Evolutionary conservation across 805 yeast genomes (phyloP), one percentile per base, ranked within the genome.

Genomic region (Nakazawaea ishiwadae): DNA sequence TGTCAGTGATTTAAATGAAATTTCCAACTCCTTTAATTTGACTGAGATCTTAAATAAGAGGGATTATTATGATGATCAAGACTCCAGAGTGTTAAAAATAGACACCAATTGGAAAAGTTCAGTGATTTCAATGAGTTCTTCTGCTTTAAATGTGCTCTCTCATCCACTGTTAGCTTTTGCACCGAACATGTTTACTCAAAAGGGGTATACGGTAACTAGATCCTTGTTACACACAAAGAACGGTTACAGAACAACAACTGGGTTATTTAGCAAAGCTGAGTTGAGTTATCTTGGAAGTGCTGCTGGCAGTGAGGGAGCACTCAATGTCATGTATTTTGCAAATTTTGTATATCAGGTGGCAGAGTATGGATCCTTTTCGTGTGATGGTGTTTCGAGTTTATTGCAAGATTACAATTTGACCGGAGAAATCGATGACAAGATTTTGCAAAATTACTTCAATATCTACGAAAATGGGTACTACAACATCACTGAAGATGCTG

Each of bases 321-420:
- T 31, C 16, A 21, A 31, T 17, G 35, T 24, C 4, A 15, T 37
- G 15, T 37, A 23, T 14, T 37, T 37, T 18, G 24, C 31, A 4
- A 24, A 31, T 10, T 17, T 23, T 15, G 23, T 37, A 7, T 31
- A 23, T 15, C 31, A 37, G 17, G n/a, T 31, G 5, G 9, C 27
- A 9, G 11, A 27, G 30, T 30, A 21, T 21, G 40, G 40, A 9
- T 6, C 16, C 12, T 21, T 17, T 5, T 11, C 23, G 9, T 37
- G 40, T 23, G 16, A 15, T n/a, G 23, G 23, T 15, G 17, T 23
- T 19, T 19, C 10, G 23, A 23, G 15, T 12, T 37, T 37, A 10
- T 21, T 37, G 23, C 15, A 20, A 5, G 10, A 17, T 11, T 37
- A 37, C n/a, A 37, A 37, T 29, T 23, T 37, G 8, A 37, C 39